These are phyloP conservation scores for Nannizzia gypsea DNA, from an alignment of 2,329 filamentous ascomycete species.

Conservation along the genomic window DNA sequence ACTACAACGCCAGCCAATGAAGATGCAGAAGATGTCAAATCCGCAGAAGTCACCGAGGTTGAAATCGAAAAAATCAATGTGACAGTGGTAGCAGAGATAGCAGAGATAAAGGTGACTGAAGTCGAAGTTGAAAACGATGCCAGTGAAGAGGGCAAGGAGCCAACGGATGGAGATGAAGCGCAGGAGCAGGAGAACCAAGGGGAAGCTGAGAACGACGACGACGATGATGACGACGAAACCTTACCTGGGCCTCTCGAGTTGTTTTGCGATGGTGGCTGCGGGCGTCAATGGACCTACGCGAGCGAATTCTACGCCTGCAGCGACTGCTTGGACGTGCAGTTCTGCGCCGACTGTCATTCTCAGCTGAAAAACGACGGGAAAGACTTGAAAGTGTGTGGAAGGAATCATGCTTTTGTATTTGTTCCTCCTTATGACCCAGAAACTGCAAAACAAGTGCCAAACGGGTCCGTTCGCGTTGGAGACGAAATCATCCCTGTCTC, in stretches of 20 bases:
- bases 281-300: conserved; percentile 15
- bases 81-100: neutral
- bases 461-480: conserved; percentile 17
- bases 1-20: neutral
- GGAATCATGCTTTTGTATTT: conserved; percentile 18
- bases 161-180: neutral
- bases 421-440: conserved; percentile 18
- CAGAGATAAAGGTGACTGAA: neutral
- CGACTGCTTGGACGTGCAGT: conserved; percentile 20
- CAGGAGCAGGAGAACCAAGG: neutral
- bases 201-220: neutral
- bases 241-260: conserved; percentile 7
- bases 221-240: neutral
- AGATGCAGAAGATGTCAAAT: neutral
- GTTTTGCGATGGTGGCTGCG: conserved; percentile 13
- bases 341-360: conserved; percentile 17
- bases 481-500: conserved; percentile 16
- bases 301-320: conserved; percentile 21
- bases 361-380: conserved; percentile 19
- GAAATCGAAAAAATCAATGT: neutral
- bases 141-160: neutral
- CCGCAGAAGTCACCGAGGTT: neutral
- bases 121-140: neutral
- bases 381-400: conserved; percentile 17
- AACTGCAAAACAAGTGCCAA: conserved; percentile 13